Base-by-base conservation (phyloP, 768 basidiomycete genomes). In the Lentinula sp. region DNA sequence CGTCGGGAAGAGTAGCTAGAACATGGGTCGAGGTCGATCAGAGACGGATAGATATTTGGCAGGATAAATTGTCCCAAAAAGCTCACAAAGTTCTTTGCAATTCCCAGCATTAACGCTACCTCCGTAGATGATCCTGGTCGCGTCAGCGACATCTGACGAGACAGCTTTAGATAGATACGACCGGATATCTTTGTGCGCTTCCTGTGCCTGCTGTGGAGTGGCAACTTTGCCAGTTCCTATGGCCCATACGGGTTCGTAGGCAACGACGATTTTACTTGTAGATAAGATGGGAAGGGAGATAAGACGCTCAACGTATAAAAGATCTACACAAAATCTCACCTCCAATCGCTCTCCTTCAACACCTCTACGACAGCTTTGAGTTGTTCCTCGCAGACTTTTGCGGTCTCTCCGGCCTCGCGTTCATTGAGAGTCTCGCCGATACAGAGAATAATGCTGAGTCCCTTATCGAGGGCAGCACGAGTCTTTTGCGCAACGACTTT, bases 141-240 rank as follows among this genome's bases (percentile, higher is more conserved):
- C 72, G 66, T 83, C 81, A 13, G 93, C 92, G 33, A 93, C 90
- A 18, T 77, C 75, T 36, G 79, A 67, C 6, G 90, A 90, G 46
- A 98, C 84, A 6, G 79, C 77, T 63, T 74, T 78, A 48, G 78
- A 69, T 66, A 98, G 78, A 78, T 85, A 97, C 10, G 76, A 67
- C 66, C 97, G 91, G 68, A 95, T 87, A 62, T 88, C 85, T 42
- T 81, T 83, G 70, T 99, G 97, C 2, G 91, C 86, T 45, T 95
- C 90, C 75, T 98, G 96, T 1, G 97, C 97, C 77, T 98, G 91
- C n/a, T 79, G 80, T 0, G 91, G 79, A 36, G 92, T 92, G 49
- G 96, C 96, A 57, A 97, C 95, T 73, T 91, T 96, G 64, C 96
- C 96, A 12, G 96, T 98, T 49, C 97, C 97, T 72, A 98, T 98